Base-by-base conservation (phyloP, 23 red algal genomes). In the Gracilariopsis chorda region DNA sequence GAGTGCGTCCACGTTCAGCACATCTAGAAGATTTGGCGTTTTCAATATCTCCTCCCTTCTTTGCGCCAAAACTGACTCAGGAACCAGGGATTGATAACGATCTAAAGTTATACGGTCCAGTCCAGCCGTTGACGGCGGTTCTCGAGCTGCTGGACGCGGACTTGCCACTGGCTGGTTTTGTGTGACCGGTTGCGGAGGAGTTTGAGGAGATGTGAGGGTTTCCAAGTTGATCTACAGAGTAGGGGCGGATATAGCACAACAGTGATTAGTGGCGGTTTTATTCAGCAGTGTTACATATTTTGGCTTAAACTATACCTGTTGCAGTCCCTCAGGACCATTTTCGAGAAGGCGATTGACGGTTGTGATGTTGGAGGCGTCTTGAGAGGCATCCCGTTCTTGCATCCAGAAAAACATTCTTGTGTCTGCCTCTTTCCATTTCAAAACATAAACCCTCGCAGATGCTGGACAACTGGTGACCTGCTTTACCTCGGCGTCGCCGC, bases 331-430 rank as follows among this genome's bases (percentile, higher is more conserved):
- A 14, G 75, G 88, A 33, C 88, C 88, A 59, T 78, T 72, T 51
- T 65, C 75, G 33, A 91, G 63, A 28, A 91, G 42, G 44, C 47
- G 47, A 72, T 91, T 91, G 16, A 91, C 88, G 13, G 41, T 27
- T 3, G 74, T 45, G 53, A 91, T 47, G 36, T 76, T 70, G 23
- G 73, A 2, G 19, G 43, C 77, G 59, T 91, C 88, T 44, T 64
- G 46, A 27, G 74, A 80, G 39, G 65, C 73, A 51, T 91, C 88
- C 52, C 55, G 65, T n/a, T 62, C 88, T 29, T 91, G 88, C 75
- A 91, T 80, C 88, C 88, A 91, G 60, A 91, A 81, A 57, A 91
- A 91, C 60, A 91, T 70, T 7, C 88, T 28, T 16, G 58, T 69
- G 24, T 80, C 57, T 27, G 34, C 77, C 57, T 82, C 88, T 24